phyloP scores from a whole-genome alignment of 1,139 yeast genomes.

The Suhomyces terraborum region DNA sequence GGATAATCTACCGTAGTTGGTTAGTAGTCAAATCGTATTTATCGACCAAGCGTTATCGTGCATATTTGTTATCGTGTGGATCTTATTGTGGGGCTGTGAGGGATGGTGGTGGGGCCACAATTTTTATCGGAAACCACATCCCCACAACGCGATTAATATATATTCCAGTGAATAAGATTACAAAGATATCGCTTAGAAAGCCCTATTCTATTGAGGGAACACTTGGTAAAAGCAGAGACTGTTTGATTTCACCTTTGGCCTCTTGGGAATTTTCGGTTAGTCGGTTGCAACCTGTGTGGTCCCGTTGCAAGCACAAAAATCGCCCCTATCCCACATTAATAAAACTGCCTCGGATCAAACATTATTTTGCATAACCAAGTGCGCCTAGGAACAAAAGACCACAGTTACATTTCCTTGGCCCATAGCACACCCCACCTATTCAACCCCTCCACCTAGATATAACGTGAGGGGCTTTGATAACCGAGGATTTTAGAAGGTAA shows the following conservation, averaged over 20 bases:
- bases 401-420: background rate
- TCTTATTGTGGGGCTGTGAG: constrained; percentile 10
- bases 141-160: too few relatives aligned
- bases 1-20: background rate
- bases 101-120: constrained; percentile 7
- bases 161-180: too few relatives aligned
- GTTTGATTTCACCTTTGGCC: too few relatives aligned
- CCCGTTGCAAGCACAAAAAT: too few relatives aligned
- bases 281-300: too few relatives aligned
- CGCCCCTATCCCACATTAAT: background rate
- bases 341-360: background rate
- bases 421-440: background rate
- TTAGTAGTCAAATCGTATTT: background rate
- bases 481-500: constrained; percentile 1
- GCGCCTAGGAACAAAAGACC: background rate
- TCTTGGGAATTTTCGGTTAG: too few relatives aligned
- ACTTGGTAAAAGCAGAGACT: too few relatives aligned
- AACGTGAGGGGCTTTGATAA: constrained; percentile 1
- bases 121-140: background rate
- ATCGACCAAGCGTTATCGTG: constrained; percentile 1
- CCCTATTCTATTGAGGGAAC: too few relatives aligned
- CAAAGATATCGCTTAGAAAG: too few relatives aligned
- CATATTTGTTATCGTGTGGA: constrained; percentile 10
- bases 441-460: constrained; percentile 3
- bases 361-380: background rate